Base-by-base conservation (phyloP, 2,329 filamentous ascomycete genomes). In the Thielaviopsis musarum region DNA sequence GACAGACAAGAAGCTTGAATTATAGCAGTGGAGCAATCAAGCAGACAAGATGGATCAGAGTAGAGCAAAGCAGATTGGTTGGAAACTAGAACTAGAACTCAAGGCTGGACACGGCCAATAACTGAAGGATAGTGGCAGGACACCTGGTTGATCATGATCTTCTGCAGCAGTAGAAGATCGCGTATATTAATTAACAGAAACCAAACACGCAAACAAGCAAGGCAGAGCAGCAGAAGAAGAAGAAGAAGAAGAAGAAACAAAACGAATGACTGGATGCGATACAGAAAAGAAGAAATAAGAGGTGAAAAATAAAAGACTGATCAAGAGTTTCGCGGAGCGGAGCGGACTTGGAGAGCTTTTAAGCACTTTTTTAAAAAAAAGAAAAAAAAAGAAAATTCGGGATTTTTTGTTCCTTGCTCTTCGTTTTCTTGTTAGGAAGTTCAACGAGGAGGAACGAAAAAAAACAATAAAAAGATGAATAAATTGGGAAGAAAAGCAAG, bases 51-150 rank as follows among this genome's bases (percentile, higher is more conserved):
- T 9, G 22, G 51, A 12, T 57, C 19, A 21, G 22, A 52, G 56
- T 3, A n/a, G 12, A 58, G 26, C 24, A 58, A 9, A 26, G 0
- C 7, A 49, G 7, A 49, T 17, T 21, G n/a, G n/a, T 19, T 21
- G 17, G 24, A 21, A 21, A 10, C 45, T 49, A 21, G 45, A 49
- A 34, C 30, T 34, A 34, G 30, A 49, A 49, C 45, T 61, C 59
- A 61, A 41, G 59, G 59, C 52, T 58, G 51, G 41, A 61, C 51
- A 61, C 59, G 55, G 45, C 59, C 59, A 57, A 61, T 56, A 54
- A 45, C 45, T 34, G 55, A 19, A 57, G 17, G 19, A 57, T 49
- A 57, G 22, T 54, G 48, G 52, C 56, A 49, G 45, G n/a, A 55
- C 55, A 54, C 26, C 48, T 38, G 59, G 59, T 38, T 61, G 49